Evolutionary conservation across 2,329 filamentous ascomycete species (phyloP).

Genomic region (Tolypocladium album): DNA sequence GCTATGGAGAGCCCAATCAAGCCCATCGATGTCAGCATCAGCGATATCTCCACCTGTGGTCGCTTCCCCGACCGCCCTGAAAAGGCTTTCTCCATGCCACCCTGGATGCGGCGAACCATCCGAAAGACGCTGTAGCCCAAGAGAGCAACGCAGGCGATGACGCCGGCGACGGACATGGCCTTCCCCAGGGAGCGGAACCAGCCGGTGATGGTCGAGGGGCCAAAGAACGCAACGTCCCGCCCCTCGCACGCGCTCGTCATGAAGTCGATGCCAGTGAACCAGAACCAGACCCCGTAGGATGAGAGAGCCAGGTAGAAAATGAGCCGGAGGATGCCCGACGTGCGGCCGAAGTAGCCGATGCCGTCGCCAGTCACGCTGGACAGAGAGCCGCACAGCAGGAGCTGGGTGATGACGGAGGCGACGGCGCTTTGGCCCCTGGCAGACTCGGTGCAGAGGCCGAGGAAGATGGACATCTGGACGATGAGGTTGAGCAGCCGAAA

Average conservation of each 20-base stretch:
- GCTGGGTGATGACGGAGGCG: constrained; percentile 12
- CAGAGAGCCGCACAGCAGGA: constrained; percentile 13
- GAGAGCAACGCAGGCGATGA: constrained; percentile 7
- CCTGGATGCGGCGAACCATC: constrained; percentile 3
- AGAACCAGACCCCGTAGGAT: constrained; percentile 13
- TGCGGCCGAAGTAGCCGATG: constrained; percentile 8
- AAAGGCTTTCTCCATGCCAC: constrained; percentile 4
- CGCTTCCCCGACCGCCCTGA: not conserved
- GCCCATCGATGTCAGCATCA: constrained; percentile 9
- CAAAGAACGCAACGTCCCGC: constrained; percentile 9
- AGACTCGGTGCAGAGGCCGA: constrained; percentile 16
- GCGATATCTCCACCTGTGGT: constrained; percentile 9
- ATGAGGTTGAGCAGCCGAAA: constrained; percentile 18
- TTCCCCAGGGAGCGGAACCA: constrained; percentile 10
- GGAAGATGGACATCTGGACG: constrained; percentile 15
- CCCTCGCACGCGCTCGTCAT: constrained; percentile 5
- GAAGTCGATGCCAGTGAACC: constrained; percentile 9
- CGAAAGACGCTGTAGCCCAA: constrained; percentile 1
- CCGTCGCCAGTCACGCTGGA: constrained; percentile 15
- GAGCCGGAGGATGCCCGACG: constrained; percentile 11
- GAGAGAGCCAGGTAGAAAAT: constrained; percentile 12
- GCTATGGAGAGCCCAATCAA: constrained; percentile 9
- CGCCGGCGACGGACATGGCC: constrained; percentile 5
- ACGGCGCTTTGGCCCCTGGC: too few species aligned
- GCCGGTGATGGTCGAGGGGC: constrained; percentile 6